These are phyloP conservation scores for Castanea mollissima DNA, from an alignment of 306 rosid genomes.

Conservation along the genomic window DNA sequence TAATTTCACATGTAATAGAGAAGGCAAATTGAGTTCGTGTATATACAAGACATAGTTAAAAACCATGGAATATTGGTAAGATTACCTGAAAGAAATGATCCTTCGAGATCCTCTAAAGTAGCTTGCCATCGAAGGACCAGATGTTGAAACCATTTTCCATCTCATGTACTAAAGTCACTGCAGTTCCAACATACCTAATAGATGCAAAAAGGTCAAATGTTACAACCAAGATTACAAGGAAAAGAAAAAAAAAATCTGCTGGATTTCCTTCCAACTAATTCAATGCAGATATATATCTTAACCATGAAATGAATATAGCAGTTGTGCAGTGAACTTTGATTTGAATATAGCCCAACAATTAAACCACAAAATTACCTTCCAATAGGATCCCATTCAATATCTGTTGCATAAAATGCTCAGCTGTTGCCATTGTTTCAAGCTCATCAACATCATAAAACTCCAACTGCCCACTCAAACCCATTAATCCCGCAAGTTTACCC, in stretches of 20 bases:
- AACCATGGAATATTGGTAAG: background rate
- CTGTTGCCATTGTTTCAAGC: constrained; percentile 75
- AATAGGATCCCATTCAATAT: constrained; percentile 82
- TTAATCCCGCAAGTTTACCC: constrained; percentile 13
- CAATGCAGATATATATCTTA: background rate
- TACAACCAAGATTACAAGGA: background rate
- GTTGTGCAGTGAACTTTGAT: background rate
- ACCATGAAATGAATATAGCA: background rate
- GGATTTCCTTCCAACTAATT: no score
- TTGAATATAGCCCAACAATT: background rate
- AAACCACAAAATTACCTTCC: constrained; percentile 46
- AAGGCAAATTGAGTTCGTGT: background rate
- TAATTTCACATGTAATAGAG: background rate
- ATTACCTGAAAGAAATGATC: constrained; percentile 88
- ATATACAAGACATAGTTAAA: background rate
- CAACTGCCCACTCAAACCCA: constrained; percentile 21
- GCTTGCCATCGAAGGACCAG: constrained; percentile 89
- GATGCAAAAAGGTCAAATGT: background rate
- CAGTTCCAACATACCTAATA: constrained; percentile 77
- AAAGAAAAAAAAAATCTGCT: no score
- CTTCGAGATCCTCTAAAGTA: constrained; percentile 65
- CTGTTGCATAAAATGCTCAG: constrained; percentile 73
- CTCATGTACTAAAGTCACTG: constrained; percentile 90
- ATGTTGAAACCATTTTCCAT: constrained; percentile 95
- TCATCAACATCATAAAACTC: constrained; percentile 75